These are phyloP conservation scores for Athelia psychrophila DNA, from an alignment of 1,284 basidiomycete species.

Conservation along the genomic window DNA sequence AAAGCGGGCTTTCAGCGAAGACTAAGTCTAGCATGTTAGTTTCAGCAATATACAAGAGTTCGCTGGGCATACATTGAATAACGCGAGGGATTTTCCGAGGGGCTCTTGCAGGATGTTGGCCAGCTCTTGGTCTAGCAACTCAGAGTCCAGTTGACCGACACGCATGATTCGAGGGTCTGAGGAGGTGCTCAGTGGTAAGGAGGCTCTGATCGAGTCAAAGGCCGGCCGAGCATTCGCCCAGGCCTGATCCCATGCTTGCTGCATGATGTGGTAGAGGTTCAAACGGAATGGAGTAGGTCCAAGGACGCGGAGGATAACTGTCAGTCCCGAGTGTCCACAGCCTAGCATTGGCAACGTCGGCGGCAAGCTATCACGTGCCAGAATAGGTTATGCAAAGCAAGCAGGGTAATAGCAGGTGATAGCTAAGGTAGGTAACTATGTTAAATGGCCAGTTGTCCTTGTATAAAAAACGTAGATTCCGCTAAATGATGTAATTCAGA, in stretches of 20 bases:
- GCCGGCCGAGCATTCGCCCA: conserved; percentile 60
- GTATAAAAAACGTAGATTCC: too few relatives aligned
- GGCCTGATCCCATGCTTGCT: conserved; percentile 50
- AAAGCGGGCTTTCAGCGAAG: conserved; percentile 60
- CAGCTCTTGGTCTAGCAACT: conserved; percentile 90
- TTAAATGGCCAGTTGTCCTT: too few relatives aligned
- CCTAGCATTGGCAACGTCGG: not conserved
- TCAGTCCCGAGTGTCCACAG: not conserved
- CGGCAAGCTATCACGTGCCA: too few relatives aligned
- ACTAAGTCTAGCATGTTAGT: conserved; percentile 22
- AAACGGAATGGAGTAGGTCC: too few relatives aligned
- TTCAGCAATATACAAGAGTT: not conserved
- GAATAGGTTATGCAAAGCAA: too few relatives aligned
- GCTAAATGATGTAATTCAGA: too few relatives aligned
- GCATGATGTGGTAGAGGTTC: not conserved
- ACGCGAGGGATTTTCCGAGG: conserved; percentile 70
- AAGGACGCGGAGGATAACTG: not conserved
- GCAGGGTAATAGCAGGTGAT: too few relatives aligned
- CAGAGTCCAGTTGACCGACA: conserved; percentile 92
- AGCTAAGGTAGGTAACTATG: too few relatives aligned
- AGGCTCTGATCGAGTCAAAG: conserved; percentile 44
- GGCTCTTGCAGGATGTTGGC: conserved; percentile 82
- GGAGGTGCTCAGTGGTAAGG: conserved; percentile 26
- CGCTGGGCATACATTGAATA: conserved; percentile 58
- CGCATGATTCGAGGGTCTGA: conserved; percentile 58